phyloP scores from a whole-genome alignment of 2,329 filamentous ascomycete species.

The Xylaria polymorpha region DNA sequence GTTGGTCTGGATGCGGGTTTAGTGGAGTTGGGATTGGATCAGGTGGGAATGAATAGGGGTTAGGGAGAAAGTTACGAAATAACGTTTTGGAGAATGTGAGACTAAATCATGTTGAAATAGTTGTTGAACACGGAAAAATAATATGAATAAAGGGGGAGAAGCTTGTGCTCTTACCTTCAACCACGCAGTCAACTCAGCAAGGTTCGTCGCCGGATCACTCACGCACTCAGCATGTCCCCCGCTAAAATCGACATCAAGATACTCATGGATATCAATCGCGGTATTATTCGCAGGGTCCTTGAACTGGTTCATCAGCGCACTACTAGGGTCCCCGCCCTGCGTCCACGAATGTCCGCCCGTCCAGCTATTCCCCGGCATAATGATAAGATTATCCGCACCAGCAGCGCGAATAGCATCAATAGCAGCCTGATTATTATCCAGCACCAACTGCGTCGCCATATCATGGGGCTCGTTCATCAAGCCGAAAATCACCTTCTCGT shows the following conservation, averaged over 20 bases:
- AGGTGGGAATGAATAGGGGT: not conserved
- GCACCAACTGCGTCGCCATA: slow-evolving; percentile 58
- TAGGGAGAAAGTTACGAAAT: not conserved
- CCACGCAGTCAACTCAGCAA: slow-evolving; percentile 59
- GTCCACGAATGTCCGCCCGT: slow-evolving; percentile 62
- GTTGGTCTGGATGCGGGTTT: slow-evolving; percentile 12
- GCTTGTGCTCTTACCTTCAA: slow-evolving; percentile 48
- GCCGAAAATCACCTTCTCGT: slow-evolving; percentile 62
- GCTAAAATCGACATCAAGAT: slow-evolving; percentile 62
- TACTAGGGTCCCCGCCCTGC: slow-evolving; percentile 53
- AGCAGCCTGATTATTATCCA: slow-evolving; percentile 61
- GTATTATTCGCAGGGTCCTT: slow-evolving; percentile 61
- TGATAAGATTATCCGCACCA: slow-evolving; percentile 59
- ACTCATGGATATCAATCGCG: slow-evolving; percentile 64
- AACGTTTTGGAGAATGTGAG: not conserved
- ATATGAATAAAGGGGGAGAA: not conserved
- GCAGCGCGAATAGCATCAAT: slow-evolving; percentile 58
- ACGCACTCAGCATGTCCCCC: slow-evolving; percentile 57
- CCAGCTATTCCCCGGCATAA: slow-evolving; percentile 62
- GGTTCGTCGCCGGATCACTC: slow-evolving; percentile 53
- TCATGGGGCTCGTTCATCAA: slow-evolving; percentile 65
- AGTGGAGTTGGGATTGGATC: not conserved
- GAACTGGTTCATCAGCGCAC: slow-evolving; percentile 56
- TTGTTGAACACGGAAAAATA: no score
- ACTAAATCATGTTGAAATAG: no score